Evolutionary conservation across 2,329 filamentous ascomycete species (phyloP), one percentile per base, ranked within the genome.

Genomic region (Aspergillus caelatus): DNA sequence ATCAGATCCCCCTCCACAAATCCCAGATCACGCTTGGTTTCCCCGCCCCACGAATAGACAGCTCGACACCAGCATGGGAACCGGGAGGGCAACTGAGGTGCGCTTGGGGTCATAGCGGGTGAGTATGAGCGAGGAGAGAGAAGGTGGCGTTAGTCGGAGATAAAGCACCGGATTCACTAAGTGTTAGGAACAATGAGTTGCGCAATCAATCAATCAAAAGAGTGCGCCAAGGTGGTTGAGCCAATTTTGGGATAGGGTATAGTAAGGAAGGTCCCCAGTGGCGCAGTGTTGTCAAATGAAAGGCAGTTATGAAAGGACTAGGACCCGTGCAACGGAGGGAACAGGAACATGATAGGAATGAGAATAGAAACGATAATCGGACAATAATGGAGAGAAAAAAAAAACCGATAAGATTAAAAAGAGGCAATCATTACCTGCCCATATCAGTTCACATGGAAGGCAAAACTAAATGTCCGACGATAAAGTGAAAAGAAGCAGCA

Each of bases 1-100:
- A 99, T 99, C 69, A 99, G 81, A 79, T 99, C 95, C 67, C 95
- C 95, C 79, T 99, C 95, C 70, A 99, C 91, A 79, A 99, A 99
- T 19, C 95, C 95, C 62, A 99, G 85, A 76, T 99, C 95, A 77
- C 91, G 89, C 83, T 96, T 96, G 28, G 91, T 94, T 89, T 97
- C 93, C 82, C 93, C 93, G 78, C 93, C 92, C 91, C 92, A 97
- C 21, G 93, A 96, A 78, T 96, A 97, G 50, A 96, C 87, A 45
- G 93, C 93, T 79, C 92, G 88, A 77, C 91, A 94, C 92, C 93
- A 96, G 80, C 93, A 96, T 62, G 93, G 93, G 77, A 96, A 96
- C 73, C 88, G 88, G 73, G 85, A 88, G 14, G 93, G 93, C 67
- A 95, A 81, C 73, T 78, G 72, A 63, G 82, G 80, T 60, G 82